Percentiles rank a stretch among this genome's conserved stretches.
phyloP scores from a whole-genome alignment of 139 green algal species.

The Chlamydomonas eustigma region DNA sequence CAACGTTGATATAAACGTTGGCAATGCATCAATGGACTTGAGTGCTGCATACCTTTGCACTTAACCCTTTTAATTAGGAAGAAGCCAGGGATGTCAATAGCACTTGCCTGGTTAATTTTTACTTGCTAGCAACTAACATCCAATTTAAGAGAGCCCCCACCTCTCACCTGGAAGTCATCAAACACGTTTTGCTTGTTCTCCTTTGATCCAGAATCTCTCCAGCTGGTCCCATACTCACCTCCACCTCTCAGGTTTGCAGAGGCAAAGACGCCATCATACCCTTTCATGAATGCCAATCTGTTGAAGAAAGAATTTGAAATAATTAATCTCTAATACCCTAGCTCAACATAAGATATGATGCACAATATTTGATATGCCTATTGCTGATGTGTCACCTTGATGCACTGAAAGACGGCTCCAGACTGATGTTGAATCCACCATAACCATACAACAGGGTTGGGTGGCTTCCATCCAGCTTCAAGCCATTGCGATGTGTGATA shows the following conservation, averaged over 20 bases:
- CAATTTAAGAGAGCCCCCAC: too few relatives aligned
- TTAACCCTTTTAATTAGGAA: not conserved
- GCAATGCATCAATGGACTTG: too few relatives aligned
- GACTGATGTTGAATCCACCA: slow-evolving; percentile 87
- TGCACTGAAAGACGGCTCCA: slow-evolving; percentile 77
- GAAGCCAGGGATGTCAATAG: too few relatives aligned
- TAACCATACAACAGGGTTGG: slow-evolving; percentile 91
- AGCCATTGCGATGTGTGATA: slow-evolving; percentile 49
- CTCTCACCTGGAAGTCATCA: slow-evolving; percentile 53
- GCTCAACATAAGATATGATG: not conserved
- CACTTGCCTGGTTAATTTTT: too few relatives aligned
- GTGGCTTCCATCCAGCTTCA: slow-evolving; percentile 49
- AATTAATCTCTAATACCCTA: not conserved
- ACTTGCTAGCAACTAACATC: too few relatives aligned
- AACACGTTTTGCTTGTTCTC: slow-evolving; percentile 87
- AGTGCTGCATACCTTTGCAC: not conserved
- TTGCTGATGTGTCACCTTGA: slow-evolving; percentile 6
- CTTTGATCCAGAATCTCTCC: slow-evolving; percentile 73
- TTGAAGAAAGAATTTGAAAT: not conserved
- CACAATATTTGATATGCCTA: not conserved
- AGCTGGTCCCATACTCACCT: slow-evolving; percentile 86
- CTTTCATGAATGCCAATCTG: slow-evolving; percentile 48
- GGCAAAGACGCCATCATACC: slow-evolving; percentile 57
- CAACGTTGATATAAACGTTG: too few relatives aligned
- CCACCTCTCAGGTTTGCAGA: slow-evolving; percentile 84